A percentile compares a stretch with the other conserved stretches of the same genome.
Conservation (phyloP, 2,329 filamentous ascomycete genomes). For the Phialophora expanda region DNA sequence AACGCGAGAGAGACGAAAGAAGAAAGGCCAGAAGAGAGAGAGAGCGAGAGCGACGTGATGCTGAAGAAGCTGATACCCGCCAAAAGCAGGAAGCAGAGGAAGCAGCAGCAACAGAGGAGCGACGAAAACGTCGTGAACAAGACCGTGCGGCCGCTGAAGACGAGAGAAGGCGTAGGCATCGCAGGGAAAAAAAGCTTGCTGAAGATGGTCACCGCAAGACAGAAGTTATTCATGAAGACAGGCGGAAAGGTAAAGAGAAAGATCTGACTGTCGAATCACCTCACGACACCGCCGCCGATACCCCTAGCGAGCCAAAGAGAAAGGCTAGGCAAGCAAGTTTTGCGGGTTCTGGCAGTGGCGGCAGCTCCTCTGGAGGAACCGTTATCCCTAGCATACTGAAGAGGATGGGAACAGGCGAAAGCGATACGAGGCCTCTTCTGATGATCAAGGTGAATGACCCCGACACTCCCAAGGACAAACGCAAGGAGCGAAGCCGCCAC, state of each 20-base stretch:
- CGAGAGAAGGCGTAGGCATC: slow-evolving; percentile 15
- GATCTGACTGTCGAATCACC: slow-evolving; percentile 10
- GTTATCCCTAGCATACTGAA: slow-evolving; percentile 32
- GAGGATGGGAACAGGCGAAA: slow-evolving; percentile 48
- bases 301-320: slow-evolving; percentile 7
- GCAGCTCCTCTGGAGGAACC: slow-evolving; percentile 27
- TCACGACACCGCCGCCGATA: slow-evolving; percentile 13
- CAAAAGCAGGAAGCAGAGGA: slow-evolving; percentile 27
- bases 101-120: slow-evolving; percentile 6
- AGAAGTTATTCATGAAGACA: slow-evolving; percentile 16
- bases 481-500: slow-evolving; percentile 19
- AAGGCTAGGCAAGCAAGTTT: slow-evolving; percentile 29
- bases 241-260: slow-evolving; percentile 24
- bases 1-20: slow-evolving; percentile 28
- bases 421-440: slow-evolving; percentile 49
- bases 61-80: slow-evolving; percentile 24
- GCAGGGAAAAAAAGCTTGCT: slow-evolving; percentile 21
- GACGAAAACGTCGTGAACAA: slow-evolving; percentile 7
- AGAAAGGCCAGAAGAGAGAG: slow-evolving; percentile 32
- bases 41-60: slow-evolving; percentile 33
- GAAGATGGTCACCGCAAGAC: slow-evolving; percentile 14
- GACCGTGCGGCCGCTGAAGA: slow-evolving; percentile 14
- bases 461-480: slow-evolving; percentile 11
- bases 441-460: slow-evolving; percentile 42
- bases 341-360: slow-evolving; percentile 27